A percentile compares a stretch with the other conserved stretches of the same genome.
Conservation (phyloP, 164 flowering plant species). For the Tetracentron sinense region DNA sequence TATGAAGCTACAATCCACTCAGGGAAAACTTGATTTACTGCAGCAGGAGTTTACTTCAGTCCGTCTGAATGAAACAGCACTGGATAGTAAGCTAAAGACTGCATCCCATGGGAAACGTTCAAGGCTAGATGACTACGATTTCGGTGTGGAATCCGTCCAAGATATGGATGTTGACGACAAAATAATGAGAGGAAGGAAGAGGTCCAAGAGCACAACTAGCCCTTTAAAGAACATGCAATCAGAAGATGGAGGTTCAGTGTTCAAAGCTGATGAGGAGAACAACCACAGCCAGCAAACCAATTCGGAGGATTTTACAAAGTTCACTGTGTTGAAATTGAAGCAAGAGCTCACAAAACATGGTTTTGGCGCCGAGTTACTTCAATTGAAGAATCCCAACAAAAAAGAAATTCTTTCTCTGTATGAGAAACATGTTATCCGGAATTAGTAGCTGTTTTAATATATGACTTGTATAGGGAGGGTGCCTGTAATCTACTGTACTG, state of each 20-base stretch:
- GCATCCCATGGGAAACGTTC: constrained; percentile 74
- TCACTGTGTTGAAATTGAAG: constrained; percentile 72
- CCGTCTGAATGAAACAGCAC: constrained; percentile 61
- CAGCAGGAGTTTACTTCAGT: constrained; percentile 69
- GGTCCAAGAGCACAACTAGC: constrained; percentile 63
- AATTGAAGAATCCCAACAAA: constrained; percentile 67
- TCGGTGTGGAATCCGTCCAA: constrained; percentile 59
- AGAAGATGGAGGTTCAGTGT: constrained; percentile 82
- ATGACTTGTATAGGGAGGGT: constrained; percentile 21
- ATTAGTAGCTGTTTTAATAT: constrained; percentile 14
- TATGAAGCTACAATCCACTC: constrained; percentile 71
- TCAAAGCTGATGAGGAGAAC: constrained; percentile 46
- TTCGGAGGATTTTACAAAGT: constrained; percentile 69
- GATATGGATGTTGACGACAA: constrained; percentile 50
- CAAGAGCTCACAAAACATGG: constrained; percentile 86
- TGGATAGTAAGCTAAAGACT: constrained; percentile 73
- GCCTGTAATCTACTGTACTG: constrained; percentile 5
- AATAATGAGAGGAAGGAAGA: constrained; percentile 45
- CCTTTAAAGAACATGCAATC: constrained; percentile 44
- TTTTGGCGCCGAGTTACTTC: constrained; percentile 77
- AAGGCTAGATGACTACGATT: constrained; percentile 50
- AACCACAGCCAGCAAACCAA: constrained; percentile 43
- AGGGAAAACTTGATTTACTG: constrained; percentile 71
- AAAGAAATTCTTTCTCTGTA: constrained; percentile 75
- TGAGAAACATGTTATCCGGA: constrained; percentile 61